phyloP scores from a whole-genome alignment of 345 rosid genomes.

The Hibiscus trionum region DNA sequence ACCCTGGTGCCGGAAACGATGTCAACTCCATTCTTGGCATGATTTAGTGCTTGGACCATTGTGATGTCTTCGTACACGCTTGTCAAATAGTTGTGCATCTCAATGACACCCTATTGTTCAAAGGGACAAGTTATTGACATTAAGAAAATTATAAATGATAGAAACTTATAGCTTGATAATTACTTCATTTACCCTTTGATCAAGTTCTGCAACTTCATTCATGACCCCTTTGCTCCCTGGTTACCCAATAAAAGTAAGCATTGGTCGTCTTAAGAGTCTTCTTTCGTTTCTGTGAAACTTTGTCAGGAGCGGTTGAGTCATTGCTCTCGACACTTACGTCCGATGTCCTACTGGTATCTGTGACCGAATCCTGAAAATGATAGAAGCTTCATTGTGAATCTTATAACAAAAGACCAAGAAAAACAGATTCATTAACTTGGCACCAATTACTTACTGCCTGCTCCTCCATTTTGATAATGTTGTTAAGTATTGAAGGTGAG shows the following conservation, averaged over 20 bases:
- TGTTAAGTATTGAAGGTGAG: too few relatives aligned
- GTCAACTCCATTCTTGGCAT: constrained; percentile 95
- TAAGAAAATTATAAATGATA: background rate
- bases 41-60: constrained; percentile 98
- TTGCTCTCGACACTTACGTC: constrained; percentile 57
- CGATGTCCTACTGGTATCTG: constrained; percentile 61
- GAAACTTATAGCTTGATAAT: background rate
- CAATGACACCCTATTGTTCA: constrained; percentile 72
- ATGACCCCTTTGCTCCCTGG: constrained; percentile 97
- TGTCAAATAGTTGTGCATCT: constrained; percentile 97
- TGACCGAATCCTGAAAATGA: constrained; percentile 52
- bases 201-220: constrained; percentile 94
- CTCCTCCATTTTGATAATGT: constrained; percentile 83
- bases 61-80: constrained; percentile 98
- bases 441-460: constrained; percentile 54
- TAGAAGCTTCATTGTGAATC: constrained; percentile 1
- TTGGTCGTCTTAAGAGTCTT: constrained; percentile 77
- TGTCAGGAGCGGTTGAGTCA: constrained; percentile 29
- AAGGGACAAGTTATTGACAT: background rate
- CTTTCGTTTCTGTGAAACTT: constrained; percentile 31
- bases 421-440: background rate
- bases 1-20: constrained; percentile 96
- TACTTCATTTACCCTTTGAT: constrained; percentile 63
- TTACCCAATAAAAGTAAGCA: constrained; percentile 99
- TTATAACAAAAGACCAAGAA: background rate